Base-by-base conservation (phyloP, 2,329 filamentous ascomycete genomes). In the Daldinia eschscholtzii region DNA sequence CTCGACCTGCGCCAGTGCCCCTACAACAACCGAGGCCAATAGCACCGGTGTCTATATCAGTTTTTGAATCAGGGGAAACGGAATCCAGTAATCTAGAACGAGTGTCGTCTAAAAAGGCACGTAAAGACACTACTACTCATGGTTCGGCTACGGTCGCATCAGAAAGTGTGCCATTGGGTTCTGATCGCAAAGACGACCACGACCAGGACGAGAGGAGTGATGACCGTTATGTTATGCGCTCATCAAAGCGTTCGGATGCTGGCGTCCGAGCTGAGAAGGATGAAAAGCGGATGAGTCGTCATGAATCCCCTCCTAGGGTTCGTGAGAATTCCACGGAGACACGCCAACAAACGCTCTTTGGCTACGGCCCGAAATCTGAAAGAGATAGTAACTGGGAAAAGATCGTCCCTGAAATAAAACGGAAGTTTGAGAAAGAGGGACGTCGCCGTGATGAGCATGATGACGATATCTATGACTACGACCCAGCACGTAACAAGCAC, bases 11-110 rank as follows among this genome's bases (percentile, higher is more conserved):
- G 5, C 84, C 88, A 0, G 86, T 93, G 35, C 89, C 90, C 10
- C 84, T 98, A n/a, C 92, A 96, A 77, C 93, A 97, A 74, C 94
- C 94, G 2, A 91, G 94, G 73, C 94, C 94, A 1, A 87, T 93
- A 65, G 85, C 87, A 2, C 93, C 92, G 0, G 89, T 97, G 2
- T 90, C 90, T 41, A 87, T 87, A 68, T 87, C 87, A 18, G 85
- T 94, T 0, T 92, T 93, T 73, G 86, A 89, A 55, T 81, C 85
- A 37, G 80, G 81, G 30, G 83, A 78, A 23, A 75, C 79, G 57
- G 81, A 80, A 33, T 77, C 74, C 39, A 79, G 75, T 15, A 79
- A 81, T 23, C 73, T 77, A 10, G 79, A 77, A 41, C 76, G 75
- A 39, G 74, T 76, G 35, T 78, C 81, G n/a, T 78, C 81, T 41